Percentiles rank a stretch among this genome's conserved stretches.
Conservation (phyloP, 805 yeast species). For the Candida sphagnicola region DNA sequence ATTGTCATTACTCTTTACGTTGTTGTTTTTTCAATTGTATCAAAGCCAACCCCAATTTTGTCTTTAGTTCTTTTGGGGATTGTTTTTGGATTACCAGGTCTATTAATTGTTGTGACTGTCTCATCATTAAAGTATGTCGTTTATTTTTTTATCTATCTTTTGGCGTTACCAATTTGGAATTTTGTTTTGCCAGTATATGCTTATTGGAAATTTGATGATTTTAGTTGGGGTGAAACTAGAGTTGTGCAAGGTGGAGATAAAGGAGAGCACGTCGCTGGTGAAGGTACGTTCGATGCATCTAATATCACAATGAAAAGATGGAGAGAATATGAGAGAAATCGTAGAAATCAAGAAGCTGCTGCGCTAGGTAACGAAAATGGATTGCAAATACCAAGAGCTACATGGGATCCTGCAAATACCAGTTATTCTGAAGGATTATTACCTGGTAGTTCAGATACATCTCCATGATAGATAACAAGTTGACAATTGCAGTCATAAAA, state of each 20-base stretch:
- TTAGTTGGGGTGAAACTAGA: slow-evolving; percentile 95
- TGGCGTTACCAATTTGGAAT: slow-evolving; percentile 93
- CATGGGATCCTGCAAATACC: slow-evolving; percentile 41
- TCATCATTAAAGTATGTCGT: slow-evolving; percentile 65
- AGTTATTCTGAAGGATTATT: slow-evolving; percentile 21
- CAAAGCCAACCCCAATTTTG: slow-evolving; percentile 71
- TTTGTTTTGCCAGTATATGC: slow-evolving; percentile 83
- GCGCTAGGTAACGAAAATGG: slow-evolving; percentile 9
- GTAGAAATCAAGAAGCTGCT: slow-evolving; percentile 31
- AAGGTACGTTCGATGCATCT: slow-evolving; percentile 89
- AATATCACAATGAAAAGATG: slow-evolving; percentile 88
- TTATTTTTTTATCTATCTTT: slow-evolving; percentile 75
- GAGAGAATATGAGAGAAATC: slow-evolving; percentile 85
- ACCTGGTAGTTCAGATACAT: slow-evolving; percentile 5
- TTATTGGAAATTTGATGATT: slow-evolving; percentile 93
- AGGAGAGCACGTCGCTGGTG: slow-evolving; percentile 61
- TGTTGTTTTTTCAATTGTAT: slow-evolving; percentile 62
- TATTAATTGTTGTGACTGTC: slow-evolving; percentile 76
- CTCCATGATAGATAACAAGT: not conserved
- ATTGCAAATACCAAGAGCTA: slow-evolving; percentile 35
- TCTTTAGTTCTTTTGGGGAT: slow-evolving; percentile 73
- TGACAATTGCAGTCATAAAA: not conserved
- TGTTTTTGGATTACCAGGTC: slow-evolving; percentile 82
- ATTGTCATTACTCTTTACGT: slow-evolving; percentile 80
- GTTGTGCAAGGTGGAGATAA: slow-evolving; percentile 67